Conservation (phyloP, 192 early-diverging fungal species). For the Funneliformis mosseae region DNA sequence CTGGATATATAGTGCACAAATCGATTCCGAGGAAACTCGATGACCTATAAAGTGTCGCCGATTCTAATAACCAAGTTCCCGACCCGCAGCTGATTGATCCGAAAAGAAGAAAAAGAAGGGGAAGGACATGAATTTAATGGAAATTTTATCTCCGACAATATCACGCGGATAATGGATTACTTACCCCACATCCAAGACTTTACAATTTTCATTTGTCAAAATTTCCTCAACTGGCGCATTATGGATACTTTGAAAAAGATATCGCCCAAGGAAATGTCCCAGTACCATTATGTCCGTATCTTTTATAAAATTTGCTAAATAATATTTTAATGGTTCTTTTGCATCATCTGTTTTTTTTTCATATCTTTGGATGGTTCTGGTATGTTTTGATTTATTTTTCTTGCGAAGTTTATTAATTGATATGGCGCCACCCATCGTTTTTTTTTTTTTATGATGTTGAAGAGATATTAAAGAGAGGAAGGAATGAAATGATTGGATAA, state of each 20-base stretch:
- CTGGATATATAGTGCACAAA: background rate
- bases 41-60: background rate
- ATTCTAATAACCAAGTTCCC: background rate
- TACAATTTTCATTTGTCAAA: background rate
- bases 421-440: no score
- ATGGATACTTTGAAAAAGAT: background rate
- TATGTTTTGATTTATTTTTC: no score
- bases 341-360: background rate
- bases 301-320: background rate
- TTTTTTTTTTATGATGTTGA: no score
- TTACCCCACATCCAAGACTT: background rate
- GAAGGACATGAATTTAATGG: no score
- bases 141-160: background rate
- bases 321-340: background rate
- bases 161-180: background rate
- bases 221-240: background rate
- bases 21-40: background rate
- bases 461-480: no score
- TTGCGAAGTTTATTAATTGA: no score
- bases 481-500: no score
- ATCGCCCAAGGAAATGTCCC: background rate
- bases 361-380: no score
- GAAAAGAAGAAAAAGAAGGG: no score
- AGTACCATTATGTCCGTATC: background rate
- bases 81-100: background rate